phyloP scores from a whole-genome alignment of 345 rosid genomes.

The Lepidium sativum region DNA sequence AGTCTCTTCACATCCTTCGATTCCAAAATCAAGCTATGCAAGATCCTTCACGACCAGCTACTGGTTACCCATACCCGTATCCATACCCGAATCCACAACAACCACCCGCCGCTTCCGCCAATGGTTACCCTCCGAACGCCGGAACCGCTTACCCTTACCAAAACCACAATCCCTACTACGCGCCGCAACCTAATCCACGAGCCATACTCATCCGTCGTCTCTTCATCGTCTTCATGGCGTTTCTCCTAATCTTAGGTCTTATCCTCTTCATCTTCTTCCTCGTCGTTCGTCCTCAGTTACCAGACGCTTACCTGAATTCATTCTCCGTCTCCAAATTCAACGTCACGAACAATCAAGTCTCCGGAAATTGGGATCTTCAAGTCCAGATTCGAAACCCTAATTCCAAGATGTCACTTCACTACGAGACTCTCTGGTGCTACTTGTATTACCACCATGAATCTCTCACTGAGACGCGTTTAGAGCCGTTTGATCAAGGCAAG shows the following conservation, averaged over 20 bases:
- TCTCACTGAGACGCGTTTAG: conserved; percentile 39
- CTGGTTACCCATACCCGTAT: conserved; percentile 51
- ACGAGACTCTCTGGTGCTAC: conserved; percentile 16
- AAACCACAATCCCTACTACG: conserved; percentile 33
- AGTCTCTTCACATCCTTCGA: background rate
- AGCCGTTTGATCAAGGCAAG: conserved; percentile 54
- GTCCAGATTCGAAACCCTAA: conserved; percentile 58
- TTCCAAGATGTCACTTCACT: conserved; percentile 51
- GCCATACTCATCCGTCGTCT: conserved; percentile 42
- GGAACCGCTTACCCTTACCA: conserved; percentile 43
- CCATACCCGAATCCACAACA: conserved; percentile 34
- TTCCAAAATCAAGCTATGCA: conserved; percentile 24
- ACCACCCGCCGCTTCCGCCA: conserved; percentile 22
- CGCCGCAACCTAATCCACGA: conserved; percentile 36
- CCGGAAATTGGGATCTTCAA: conserved; percentile 49
- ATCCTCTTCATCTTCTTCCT: conserved; percentile 55
- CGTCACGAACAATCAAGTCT: conserved; percentile 29
- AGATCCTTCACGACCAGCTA: conserved; percentile 38
- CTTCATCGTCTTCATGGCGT: conserved; percentile 14
- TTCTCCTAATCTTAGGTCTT: conserved; percentile 35
- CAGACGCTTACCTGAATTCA: conserved; percentile 41
- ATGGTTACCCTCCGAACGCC: conserved; percentile 36
- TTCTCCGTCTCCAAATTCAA: conserved; percentile 56
- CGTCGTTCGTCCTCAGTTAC: conserved; percentile 60
- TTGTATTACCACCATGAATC: conserved; percentile 20